Conservation (phyloP, 768 basidiomycete species). For the Mycena filopes region DNA sequence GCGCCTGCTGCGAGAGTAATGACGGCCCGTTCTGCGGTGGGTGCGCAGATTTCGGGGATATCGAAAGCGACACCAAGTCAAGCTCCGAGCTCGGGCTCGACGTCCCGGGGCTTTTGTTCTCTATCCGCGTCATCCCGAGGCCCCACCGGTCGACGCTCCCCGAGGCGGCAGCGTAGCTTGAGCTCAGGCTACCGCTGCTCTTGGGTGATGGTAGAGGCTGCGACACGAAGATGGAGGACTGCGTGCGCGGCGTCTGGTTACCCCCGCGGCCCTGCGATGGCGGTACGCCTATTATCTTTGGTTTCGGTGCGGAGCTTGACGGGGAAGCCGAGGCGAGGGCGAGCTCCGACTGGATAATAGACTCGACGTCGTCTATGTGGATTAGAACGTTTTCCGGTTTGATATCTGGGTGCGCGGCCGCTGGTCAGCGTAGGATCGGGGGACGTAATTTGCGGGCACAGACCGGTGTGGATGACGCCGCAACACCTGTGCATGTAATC, state of each 20-base stretch:
- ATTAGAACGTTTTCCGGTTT: conserved; percentile 99
- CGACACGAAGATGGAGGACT: conserved; percentile 88
- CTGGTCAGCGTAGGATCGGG: conserved; percentile 20
- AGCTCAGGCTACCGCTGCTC: conserved; percentile 30
- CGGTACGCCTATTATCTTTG: conserved; percentile 91
- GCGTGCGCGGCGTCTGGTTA: conserved; percentile 92
- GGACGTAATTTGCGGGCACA: conserved; percentile 32
- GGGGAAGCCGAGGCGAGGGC: conserved; percentile 52
- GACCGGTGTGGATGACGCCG: conserved; percentile 95
- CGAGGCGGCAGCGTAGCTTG: conserved; percentile 23
- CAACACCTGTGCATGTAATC: conserved; percentile 99
- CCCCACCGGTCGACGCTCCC: conserved; percentile 83
- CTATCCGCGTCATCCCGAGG: conserved; percentile 94
- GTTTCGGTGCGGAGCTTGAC: conserved; percentile 54
- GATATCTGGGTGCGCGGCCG: conserved; percentile 76
- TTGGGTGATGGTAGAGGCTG: conserved; percentile 89
- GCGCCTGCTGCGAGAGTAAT: conserved; percentile 78
- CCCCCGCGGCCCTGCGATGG: conserved; percentile 93
- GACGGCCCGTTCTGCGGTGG: conserved; percentile 62
- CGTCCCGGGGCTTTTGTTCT: conserved; percentile 39
- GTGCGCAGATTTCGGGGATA: conserved; percentile 33
- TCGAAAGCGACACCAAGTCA: conserved; percentile 27
- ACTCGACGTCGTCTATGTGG: conserved; percentile 95
- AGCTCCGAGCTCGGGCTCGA: conserved; percentile 32
- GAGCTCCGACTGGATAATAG: conserved; percentile 88